phyloP scores from a whole-genome alignment of 164 flowering plant genomes.

The Taxillus chinensis region DNA sequence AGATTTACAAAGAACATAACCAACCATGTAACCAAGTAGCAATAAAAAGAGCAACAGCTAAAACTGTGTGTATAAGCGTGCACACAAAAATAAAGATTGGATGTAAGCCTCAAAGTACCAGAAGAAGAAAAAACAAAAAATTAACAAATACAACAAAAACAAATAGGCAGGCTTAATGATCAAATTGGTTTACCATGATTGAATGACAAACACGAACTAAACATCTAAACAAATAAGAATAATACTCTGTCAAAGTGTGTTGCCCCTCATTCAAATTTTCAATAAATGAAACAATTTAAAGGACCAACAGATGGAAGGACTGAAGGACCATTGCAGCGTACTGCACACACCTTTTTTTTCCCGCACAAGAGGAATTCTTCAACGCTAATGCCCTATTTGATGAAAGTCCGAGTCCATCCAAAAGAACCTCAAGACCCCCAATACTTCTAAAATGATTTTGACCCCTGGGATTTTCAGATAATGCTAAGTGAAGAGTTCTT shows the following conservation, averaged over 20 bases:
- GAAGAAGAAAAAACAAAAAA: too few species aligned
- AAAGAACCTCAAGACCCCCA: constrained; percentile 94
- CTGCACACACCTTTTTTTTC: constrained; percentile 29
- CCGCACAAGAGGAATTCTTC: constrained; percentile 14
- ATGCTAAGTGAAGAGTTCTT: constrained; percentile 52
- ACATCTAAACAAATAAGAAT: background rate
- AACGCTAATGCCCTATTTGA: constrained; percentile 27
- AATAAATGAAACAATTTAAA: background rate
- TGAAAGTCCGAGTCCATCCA: constrained; percentile 78
- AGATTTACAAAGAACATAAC: too few species aligned
- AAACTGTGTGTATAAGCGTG: too few species aligned
- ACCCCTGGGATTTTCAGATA: constrained; percentile 72
- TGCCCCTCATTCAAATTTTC: background rate
- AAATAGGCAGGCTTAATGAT: too few species aligned
- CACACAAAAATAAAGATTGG: too few species aligned
- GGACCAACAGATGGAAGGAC: background rate
- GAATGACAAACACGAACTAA: too few species aligned
- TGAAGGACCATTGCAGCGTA: background rate
- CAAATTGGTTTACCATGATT: too few species aligned
- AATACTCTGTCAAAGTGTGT: background rate
- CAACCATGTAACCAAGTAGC: too few species aligned
- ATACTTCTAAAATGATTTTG: constrained; percentile 98
- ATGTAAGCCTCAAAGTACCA: background rate
- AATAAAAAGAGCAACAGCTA: too few species aligned
- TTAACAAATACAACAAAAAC: too few species aligned